Evolutionary conservation across 2,329 filamentous ascomycete genomes (phyloP), one percentile per base, ranked within the genome.

Genomic region (Epichloe sibirici): DNA sequence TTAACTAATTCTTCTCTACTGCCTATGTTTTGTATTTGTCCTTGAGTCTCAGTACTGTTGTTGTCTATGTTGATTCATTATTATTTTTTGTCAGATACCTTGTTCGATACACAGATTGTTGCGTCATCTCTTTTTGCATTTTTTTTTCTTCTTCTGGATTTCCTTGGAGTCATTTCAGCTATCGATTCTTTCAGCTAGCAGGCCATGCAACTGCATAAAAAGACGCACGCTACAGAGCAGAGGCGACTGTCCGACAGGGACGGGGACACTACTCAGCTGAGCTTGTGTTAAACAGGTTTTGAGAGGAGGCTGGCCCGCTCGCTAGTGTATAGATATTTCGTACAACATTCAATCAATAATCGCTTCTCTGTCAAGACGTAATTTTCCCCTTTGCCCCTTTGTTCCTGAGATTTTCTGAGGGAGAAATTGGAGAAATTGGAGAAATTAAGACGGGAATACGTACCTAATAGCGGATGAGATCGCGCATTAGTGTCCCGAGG

Each of bases 81-180:
- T 55, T 55, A 57, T 61, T 52, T 57, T 57, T 59, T 68, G 64
- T 69, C 73, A 74, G 73, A 78, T 78, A 78, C 76, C 75, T 79
- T 79, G 76, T 79, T 78, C 74, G 71, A 78, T 75, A 76, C 75
- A 76, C 66, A 68, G 63, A 69, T 56, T 57, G 55, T 35, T 51
- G 45, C 48, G 43, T 48, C 40, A 51, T 39, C 23, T 51, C 52
- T 38, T 37, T 44, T 48, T 51, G 12, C 9, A 42, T 37, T 28
- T 23, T 35, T 23, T 42, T 42, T 17, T 9, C 17, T 21, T 21
- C 12, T 31, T 40, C 11, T 46, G 9, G 38, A 28, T 38, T 46
- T 53, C 28, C 23, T 44, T 23, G 31, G 23, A 5, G 17, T 28
- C 12, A 31, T 13, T 49, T 48, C 7, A 3, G 25, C 8, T 50